phyloP scores from a whole-genome alignment of 352 stramenopile genomes.

The Phytophthora boehmeriae region DNA sequence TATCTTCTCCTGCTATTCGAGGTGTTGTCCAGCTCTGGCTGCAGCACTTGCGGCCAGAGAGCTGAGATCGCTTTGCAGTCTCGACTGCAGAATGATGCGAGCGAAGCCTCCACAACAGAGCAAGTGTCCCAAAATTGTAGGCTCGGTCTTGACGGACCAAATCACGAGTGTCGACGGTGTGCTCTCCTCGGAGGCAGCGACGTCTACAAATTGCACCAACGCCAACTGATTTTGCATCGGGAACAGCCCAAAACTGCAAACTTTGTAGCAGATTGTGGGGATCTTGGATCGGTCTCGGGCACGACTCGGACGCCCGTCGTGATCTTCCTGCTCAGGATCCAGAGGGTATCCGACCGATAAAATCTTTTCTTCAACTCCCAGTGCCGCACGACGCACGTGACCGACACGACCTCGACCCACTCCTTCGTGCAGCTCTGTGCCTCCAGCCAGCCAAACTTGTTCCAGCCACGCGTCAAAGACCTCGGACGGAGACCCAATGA shows the following conservation, averaged over 20 bases:
- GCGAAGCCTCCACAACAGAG: conserved; percentile 51
- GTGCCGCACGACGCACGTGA: conserved; percentile 45
- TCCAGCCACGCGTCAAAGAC: conserved; percentile 74
- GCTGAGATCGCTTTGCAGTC: conserved; percentile 38
- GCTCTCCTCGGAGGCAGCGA: conserved; percentile 40
- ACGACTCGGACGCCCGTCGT: conserved; percentile 34
- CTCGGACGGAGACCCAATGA: conserved; percentile 45
- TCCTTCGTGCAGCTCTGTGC: conserved; percentile 51
- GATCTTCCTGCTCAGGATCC: conserved; percentile 27
- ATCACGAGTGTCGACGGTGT: conserved; percentile 51
- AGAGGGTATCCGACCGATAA: conserved; percentile 49
- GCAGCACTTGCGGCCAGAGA: conserved; percentile 27
- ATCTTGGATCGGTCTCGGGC: conserved; percentile 39
- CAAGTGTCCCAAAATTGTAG: conserved; percentile 45
- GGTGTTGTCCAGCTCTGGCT: conserved; percentile 9
- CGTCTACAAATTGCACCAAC: conserved; percentile 70
- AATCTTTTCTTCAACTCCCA: conserved; percentile 74
- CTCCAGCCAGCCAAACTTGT: conserved; percentile 46
- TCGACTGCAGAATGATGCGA: conserved; percentile 41
- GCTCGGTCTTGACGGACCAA: conserved; percentile 55
- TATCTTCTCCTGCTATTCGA: conserved; percentile 24
- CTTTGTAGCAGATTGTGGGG: conserved; percentile 57
- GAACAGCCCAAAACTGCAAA: conserved; percentile 55
- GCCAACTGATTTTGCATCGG: conserved; percentile 58
- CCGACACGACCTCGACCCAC: conserved; percentile 60